Base-by-base conservation (phyloP, 257 asterid genomes). In the Solanum boliviense region DNA sequence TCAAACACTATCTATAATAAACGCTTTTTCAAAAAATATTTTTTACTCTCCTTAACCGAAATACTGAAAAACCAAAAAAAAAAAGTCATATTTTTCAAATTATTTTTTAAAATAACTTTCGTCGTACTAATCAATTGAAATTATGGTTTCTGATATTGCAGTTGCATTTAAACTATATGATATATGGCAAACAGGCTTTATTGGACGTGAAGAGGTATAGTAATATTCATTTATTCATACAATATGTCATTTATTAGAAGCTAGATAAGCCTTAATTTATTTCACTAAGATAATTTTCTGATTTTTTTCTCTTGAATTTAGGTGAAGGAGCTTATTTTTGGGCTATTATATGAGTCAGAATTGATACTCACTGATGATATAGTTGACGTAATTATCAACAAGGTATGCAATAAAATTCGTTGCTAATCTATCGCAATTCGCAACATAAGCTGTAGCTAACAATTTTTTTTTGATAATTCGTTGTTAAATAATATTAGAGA, bases 271-370 rank as follows among this genome's bases (percentile, higher is more conserved):
- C n/a, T 20, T 70, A 70, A 31, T 31, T 38, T 67, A 32, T 3
- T 67, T 13, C 27, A 41, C 44, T 65, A 41, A 78, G 4, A 25
- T 15, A 79, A 44, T 25, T 25, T 39, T 78, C 1, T 41, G 7
- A n/a, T 78, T 41, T 3, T 25, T 35, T 70, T 11, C 0, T 4
- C 13, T 20, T 83, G 16, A 72, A 62, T 85, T 21, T 46, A 94
- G 94, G 93, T 92, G 12, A 92, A 88, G 93, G 90, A 90, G 90
- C 92, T 93, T 92, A 91, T 92, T 18, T 15, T 84, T 46, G 95
- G 91, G 41, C 65, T 94, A 65, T 93, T 93, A 23, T 29, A 88
- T 29, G 93, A 93, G 90, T 92, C 94, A 6, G 91, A 87, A 83
- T 78, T 94, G 89, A 85, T 87, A 74, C 89, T 93, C 44, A 34